Base-by-base conservation (phyloP, 129 eudicot species). In the Scalesia atractyloides region DNA sequence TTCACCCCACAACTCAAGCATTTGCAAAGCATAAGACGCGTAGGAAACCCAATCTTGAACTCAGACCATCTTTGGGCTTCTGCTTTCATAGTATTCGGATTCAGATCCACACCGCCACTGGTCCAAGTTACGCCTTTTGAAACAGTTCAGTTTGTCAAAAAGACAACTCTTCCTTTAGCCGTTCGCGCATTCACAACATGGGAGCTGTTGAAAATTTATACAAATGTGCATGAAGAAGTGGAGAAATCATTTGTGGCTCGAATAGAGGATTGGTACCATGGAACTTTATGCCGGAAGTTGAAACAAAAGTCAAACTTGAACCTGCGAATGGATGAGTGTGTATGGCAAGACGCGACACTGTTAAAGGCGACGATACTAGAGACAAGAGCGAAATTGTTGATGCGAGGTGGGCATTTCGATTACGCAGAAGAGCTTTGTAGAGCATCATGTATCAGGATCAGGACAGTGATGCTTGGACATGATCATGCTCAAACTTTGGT, bases 391-490 rank as follows among this genome's bases (percentile, higher is more conserved):
- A 88, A 84, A 79, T 57, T 88, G 83, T 72, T 91, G 80, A 78
- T 91, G 20, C 72, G 90, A 66, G 97, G 97, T 1, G 97, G 92
- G 24, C 76, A 84, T 56, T 91, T 91, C 15, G 92, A 88, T 54
- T 80, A 86, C 19, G 96, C 86, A 0, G 97, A 91, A 77, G 97
- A 91, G 70, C 72, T 88, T 0, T 91, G 97, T 51, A 82, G 97
- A 70, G 83, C 87, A 30, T 91, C 87, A 30, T 91, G 97, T 73
- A 83, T 91, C 13, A 88, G 96, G 68, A 88, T 91, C 20, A 83
- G 97, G 80, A 91, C 97, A 14, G 96, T 88, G 79, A 86, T 91
- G 96, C 76, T 88, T 49, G 96, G 96, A 0, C 97, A 91, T 68
- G 82, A 81, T 76, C 90, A 91, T 74, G 88, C 84, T 57, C 96